Conservation (phyloP, 1,284 basidiomycete species). For the Apiotrichum gamsii region DNA sequence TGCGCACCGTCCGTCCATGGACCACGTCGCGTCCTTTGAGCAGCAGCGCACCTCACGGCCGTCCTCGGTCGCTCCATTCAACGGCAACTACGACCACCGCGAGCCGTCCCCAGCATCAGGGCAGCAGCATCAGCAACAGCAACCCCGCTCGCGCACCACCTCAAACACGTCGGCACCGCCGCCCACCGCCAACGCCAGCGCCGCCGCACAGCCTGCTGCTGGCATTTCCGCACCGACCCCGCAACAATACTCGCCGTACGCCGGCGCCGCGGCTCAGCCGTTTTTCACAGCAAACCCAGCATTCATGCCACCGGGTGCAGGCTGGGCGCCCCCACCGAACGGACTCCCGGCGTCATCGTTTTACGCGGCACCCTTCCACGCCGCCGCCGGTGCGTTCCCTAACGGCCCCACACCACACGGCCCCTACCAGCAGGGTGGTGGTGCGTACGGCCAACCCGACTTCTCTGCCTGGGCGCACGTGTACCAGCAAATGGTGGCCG, state of each 20-base stretch:
- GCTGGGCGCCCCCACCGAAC: too few species aligned
- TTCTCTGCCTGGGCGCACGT: slow-evolving; percentile 44
- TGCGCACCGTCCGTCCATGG: slow-evolving; percentile 40
- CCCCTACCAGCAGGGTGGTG: slow-evolving; percentile 21
- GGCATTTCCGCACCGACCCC: slow-evolving; percentile 8
- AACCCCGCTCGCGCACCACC: slow-evolving; percentile 18
- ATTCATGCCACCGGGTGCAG: too few species aligned
- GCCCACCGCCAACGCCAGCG: slow-evolving; percentile 3
- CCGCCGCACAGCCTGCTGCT: slow-evolving; percentile 17
- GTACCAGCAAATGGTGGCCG: slow-evolving; percentile 44
- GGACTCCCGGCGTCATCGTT: slow-evolving; percentile 27
- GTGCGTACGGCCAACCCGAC: slow-evolving; percentile 28
- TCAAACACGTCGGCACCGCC: slow-evolving; percentile 15
- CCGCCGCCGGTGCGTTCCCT: slow-evolving; percentile 7
- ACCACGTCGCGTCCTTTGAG: slow-evolving; percentile 40
- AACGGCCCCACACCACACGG: slow-evolving; percentile 1
- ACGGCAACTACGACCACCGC: slow-evolving; percentile 21
- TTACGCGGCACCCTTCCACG: slow-evolving; percentile 28
- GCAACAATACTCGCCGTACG: slow-evolving; percentile 19
- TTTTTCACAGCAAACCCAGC: neutral
- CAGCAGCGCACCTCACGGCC: slow-evolving; percentile 27
- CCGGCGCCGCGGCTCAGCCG: neutral
- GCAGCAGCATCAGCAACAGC: slow-evolving; percentile 2
- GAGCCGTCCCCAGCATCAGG: slow-evolving; percentile 21
- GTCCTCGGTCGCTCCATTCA: slow-evolving; percentile 24